These are phyloP conservation scores for Cordyceps fumosorosea DNA, from an alignment of 2,329 filamentous ascomycete genomes.

Conservation along the genomic window DNA sequence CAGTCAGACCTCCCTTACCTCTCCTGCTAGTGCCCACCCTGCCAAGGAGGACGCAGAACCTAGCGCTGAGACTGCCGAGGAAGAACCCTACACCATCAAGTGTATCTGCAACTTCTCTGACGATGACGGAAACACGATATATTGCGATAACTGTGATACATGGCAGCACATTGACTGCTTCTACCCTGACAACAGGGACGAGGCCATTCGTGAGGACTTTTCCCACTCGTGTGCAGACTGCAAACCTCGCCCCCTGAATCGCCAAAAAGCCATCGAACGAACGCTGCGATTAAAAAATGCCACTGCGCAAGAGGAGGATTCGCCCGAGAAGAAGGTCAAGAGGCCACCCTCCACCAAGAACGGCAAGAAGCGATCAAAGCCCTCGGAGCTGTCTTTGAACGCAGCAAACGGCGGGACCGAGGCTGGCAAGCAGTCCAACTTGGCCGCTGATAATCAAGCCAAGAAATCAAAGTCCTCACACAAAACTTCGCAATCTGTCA, in stretches of 20 bases:
- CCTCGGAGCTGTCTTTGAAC: conserved; percentile 59
- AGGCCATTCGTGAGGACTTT: conserved; percentile 64
- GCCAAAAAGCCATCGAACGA: conserved; percentile 66
- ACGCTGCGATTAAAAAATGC: conserved; percentile 51
- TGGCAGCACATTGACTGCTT: conserved; percentile 99
- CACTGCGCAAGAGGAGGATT: conserved; percentile 36
- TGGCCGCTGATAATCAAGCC: conserved; percentile 46
- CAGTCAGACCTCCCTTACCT: conserved; percentile 43
- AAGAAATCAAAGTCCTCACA: conserved; percentile 83
- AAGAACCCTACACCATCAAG: conserved; percentile 91
- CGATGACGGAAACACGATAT: conserved; percentile 96
- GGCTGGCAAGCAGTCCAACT: conserved; percentile 39
- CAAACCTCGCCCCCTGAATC: conserved; percentile 68
- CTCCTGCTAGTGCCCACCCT: conserved; percentile 24
- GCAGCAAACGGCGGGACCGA: conserved; percentile 57
- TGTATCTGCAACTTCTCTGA: conserved; percentile 92
- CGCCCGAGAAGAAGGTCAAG: conserved; percentile 64
- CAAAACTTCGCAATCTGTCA: conserved; percentile 68
- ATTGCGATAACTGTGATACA: conserved; percentile 90
- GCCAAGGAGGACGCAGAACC: conserved; percentile 35
- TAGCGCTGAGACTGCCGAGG: conserved; percentile 51
- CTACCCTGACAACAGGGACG: conserved; percentile 67
- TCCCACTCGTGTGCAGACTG: conserved; percentile 88
- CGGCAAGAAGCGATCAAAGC: conserved; percentile 76
- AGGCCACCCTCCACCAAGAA: conserved; percentile 71